Evolutionary conservation across 495 filamentous ascomycete genomes (phyloP), one percentile per base, ranked within the genome.

Genomic region (Platismatia glauca): DNA sequence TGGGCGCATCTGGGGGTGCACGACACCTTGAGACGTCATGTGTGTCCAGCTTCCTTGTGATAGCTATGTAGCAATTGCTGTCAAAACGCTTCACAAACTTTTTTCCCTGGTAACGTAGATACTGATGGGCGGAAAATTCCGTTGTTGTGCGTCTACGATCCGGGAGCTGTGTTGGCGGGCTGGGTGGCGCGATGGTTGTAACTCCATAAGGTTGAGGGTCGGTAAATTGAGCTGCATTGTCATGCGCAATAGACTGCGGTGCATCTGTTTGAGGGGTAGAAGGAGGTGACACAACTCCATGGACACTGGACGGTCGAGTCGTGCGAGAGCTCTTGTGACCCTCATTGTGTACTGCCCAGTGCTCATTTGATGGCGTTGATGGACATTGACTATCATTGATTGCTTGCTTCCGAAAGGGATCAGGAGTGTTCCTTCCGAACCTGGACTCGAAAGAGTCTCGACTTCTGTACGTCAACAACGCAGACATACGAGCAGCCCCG

Each of bases 11-110:
- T 6, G 73, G 69, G 44, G 67, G 72, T 44, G 75, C 72, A 24
- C 91, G 85, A 66, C 85, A 80, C 29, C 91, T 82, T 27, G 89
- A 91, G 34, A 98, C 83, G 71, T 98, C 94, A 71, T 98, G 94
- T 4, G 94, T 98, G 70, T 98, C 94, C n/a, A 98, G 85, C 74
- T 98, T 98, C 63, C 94, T 89, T 8, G 94, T 97, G 72, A 97
- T 96, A 64, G 94, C 91, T 62, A 98, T 97, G 76, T 98, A 98
- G 77, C 94, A 97, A 71, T 98, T 98, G 66, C 90, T 88, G 74
- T 98, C 94, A 71, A 97, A 98, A 9, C 94, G 86, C 70, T 90
- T 91, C 65, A 97, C 93, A 71, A 98, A 98, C 73, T 98, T 98
- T 60, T 86, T 82, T 48, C 89, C 93, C 75, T 98, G 94, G 74